phyloP scores from a whole-genome alignment of 2,329 filamentous ascomycete species.

The Aspergillus arachidicola region DNA sequence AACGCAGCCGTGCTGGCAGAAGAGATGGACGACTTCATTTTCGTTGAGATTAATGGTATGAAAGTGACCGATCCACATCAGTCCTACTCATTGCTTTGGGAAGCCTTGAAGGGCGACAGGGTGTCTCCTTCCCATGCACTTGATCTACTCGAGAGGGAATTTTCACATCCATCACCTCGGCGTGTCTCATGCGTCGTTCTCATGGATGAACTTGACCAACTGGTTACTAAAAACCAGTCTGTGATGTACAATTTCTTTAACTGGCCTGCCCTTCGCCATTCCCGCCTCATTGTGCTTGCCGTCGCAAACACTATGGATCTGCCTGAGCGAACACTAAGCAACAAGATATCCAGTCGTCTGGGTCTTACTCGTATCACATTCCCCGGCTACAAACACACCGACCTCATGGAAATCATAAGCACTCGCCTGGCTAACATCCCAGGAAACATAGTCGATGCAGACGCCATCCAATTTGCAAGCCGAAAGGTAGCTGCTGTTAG shows the following conservation, averaged over 20 bases:
- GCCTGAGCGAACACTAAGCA: constrained; percentile 91
- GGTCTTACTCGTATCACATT: constrained; percentile 95
- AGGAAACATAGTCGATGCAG: constrained; percentile 85
- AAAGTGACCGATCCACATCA: constrained; percentile 98
- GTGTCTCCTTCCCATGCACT: constrained; percentile 90
- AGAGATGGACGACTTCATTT: constrained; percentile 97
- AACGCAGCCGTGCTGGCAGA: constrained; percentile 86
- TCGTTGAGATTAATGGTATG: constrained; percentile 99
- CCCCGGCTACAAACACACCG: constrained; percentile 93
- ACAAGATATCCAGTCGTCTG: constrained; percentile 94
- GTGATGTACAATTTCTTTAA: constrained; percentile 99
- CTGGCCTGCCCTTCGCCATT: constrained; percentile 91
- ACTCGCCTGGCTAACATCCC: constrained; percentile 88
- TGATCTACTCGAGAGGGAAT: constrained; percentile 87
- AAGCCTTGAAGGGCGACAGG: constrained; percentile 89
- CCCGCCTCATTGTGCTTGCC: constrained; percentile 89
- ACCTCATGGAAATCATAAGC: constrained; percentile 95
- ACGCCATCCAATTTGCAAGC: constrained; percentile 94
- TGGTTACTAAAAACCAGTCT: constrained; percentile 97
- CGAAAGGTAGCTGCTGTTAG: constrained; percentile 96
- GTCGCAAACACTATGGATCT: constrained; percentile 99
- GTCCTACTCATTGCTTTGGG: constrained; percentile 92
- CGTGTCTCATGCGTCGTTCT: constrained; percentile 93
- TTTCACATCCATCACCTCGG: constrained; percentile 85
- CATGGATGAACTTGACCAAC: constrained; percentile 97